Evolutionary conservation across 768 basidiomycete genomes (phyloP).

Genomic region (Porphyrellus cyaneotinctus): DNA sequence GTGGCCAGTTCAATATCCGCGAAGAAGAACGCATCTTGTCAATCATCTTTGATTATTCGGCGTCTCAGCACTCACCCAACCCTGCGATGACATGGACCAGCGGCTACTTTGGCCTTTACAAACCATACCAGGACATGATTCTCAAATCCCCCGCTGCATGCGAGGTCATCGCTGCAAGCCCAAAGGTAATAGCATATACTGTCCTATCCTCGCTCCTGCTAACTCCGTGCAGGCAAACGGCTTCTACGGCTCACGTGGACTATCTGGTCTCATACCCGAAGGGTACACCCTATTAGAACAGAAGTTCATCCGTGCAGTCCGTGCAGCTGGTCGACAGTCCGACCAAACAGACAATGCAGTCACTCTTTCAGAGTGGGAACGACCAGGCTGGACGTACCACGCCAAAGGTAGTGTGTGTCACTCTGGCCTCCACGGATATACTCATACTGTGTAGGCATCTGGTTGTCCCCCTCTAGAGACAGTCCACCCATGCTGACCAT

Average conservation of each 20-base stretch:
- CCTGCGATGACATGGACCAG: conserved; percentile 82
- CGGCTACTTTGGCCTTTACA: conserved; percentile 90
- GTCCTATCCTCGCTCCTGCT: neutral
- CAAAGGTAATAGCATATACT: conserved; percentile 52
- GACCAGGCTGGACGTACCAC: conserved; percentile 94
- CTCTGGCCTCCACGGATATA: neutral
- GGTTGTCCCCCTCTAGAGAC: conserved; percentile 61
- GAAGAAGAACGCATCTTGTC: conserved; percentile 74
- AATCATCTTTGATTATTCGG: conserved; percentile 54
- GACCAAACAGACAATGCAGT: conserved; percentile 43
- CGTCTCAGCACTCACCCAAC: conserved; percentile 20
- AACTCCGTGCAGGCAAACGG: conserved; percentile 75
- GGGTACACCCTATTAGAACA: conserved; percentile 89
- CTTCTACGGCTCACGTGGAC: conserved; percentile 83
- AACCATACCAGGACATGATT: conserved; percentile 70
- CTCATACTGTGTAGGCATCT: conserved; percentile 56
- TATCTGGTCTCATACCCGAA: conserved; percentile 93
- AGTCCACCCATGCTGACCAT: conserved; percentile 67
- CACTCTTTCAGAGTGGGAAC: conserved; percentile 82
- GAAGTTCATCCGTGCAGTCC: conserved; percentile 69
- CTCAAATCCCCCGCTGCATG: conserved; percentile 57
- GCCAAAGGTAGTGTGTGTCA: conserved; percentile 70
- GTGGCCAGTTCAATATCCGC: conserved; percentile 78
- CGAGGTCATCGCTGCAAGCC: conserved; percentile 79
- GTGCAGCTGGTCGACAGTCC: conserved; percentile 38